Conservation (phyloP, 2,329 filamentous ascomycete species). For the Diaporthe sp. region DNA sequence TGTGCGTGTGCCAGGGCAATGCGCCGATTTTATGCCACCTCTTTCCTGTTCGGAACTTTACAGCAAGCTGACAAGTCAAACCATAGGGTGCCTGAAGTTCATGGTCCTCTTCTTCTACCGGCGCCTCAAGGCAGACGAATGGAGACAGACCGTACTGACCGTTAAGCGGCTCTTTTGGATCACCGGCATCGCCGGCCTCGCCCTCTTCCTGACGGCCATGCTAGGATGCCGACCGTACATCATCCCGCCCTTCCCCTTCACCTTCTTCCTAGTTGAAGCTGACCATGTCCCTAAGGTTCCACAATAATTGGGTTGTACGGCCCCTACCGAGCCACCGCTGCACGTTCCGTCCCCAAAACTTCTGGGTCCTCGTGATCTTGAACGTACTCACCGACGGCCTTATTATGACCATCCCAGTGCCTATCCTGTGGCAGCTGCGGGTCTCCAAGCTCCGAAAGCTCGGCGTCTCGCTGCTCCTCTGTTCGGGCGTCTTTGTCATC, state of each 20-base stretch:
- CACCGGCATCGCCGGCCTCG: slow-evolving; percentile 42
- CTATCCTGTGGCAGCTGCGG: slow-evolving; percentile 46
- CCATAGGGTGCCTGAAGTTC: slow-evolving; percentile 47
- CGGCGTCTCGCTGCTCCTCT: slow-evolving; percentile 43
- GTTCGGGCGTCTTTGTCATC: slow-evolving; percentile 47
- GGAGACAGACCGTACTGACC: slow-evolving; percentile 36
- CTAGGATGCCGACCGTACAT: slow-evolving; percentile 35
- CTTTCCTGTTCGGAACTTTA: rapidly evolving
- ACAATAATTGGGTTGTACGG: slow-evolving; percentile 45
- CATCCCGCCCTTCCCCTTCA: rapidly evolving
- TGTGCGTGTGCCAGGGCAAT: slow-evolving; percentile 40
- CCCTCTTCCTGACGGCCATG: slow-evolving; percentile 36
- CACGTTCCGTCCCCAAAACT: slow-evolving; percentile 36
- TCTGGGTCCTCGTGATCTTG: slow-evolving; percentile 41
- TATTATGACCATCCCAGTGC: slow-evolving; percentile 46
- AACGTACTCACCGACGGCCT: slow-evolving; percentile 47
- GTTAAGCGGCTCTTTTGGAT: slow-evolving; percentile 43
- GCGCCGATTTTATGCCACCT: rapidly evolving
- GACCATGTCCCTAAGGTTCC: slow-evolving; percentile 20
- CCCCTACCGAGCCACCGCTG: slow-evolving; percentile 42
- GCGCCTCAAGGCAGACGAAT: slow-evolving; percentile 45
- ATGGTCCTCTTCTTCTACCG: slow-evolving; percentile 47
- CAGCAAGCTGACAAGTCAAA: neutral
- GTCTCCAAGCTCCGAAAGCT: slow-evolving; percentile 40
- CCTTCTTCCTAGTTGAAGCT: neutral